Percentiles rank a stretch among this genome's conserved stretches.
Evolutionary conservation across 139 green algal species (phyloP).

Genomic region (Marvania coccoides): DNA sequence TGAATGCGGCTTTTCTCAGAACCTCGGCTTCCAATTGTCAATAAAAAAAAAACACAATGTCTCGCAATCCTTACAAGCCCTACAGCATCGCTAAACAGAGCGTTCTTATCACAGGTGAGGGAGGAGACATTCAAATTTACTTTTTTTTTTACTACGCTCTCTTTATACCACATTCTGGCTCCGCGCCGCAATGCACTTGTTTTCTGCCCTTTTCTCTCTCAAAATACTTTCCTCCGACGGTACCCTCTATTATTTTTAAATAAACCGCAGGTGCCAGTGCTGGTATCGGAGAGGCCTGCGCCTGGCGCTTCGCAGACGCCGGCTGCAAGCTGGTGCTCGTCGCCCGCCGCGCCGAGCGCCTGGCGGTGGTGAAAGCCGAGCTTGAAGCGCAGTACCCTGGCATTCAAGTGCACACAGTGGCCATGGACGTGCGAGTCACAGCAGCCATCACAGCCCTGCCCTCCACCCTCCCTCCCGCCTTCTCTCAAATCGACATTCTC

Average conservation of each 20-base stretch:
- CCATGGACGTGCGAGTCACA: constrained; percentile 53
- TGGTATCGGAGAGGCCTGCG: constrained; percentile 67
- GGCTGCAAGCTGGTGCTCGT: constrained; percentile 64
- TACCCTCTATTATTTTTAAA: not conserved
- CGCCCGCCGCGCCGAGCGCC: constrained; percentile 50
- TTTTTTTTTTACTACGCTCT: no score
- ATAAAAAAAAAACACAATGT: no score
- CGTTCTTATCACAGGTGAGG: constrained; percentile 43
- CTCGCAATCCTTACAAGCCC: constrained; percentile 21
- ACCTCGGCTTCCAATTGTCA: no score
- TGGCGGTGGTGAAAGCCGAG: constrained; percentile 39
- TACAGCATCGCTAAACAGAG: constrained; percentile 28
- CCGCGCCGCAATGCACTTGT: no score
- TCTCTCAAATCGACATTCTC: constrained; percentile 64
- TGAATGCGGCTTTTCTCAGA: no score
- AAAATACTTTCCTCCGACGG: not conserved
- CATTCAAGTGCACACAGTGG: constrained; percentile 30
- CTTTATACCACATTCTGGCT: no score
- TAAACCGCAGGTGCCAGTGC: constrained; percentile 42
- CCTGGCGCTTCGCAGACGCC: constrained; percentile 59
- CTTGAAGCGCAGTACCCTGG: constrained; percentile 21
- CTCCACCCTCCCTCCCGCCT: constrained; percentile 7
- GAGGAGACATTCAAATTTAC: no score
- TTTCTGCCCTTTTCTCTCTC: not conserved
- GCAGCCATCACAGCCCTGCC: constrained; percentile 2